Evolutionary conservation across 2,329 filamentous ascomycete species (phyloP).

Genomic region (Pseudocercospora vitis): DNA sequence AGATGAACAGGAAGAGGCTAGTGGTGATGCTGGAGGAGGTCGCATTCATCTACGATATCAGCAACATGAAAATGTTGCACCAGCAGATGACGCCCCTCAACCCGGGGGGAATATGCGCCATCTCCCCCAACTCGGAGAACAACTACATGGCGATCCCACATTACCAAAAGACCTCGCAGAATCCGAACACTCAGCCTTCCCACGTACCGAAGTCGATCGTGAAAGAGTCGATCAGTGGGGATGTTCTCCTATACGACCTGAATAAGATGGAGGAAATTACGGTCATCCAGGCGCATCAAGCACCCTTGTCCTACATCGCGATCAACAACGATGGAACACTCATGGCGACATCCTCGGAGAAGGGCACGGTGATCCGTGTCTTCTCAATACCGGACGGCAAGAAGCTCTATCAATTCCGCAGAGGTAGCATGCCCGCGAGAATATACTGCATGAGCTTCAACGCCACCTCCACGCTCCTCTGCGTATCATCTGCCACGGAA

Average conservation of each 20-base stretch:
- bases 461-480: slow-evolving; percentile 84
- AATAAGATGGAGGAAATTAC: slow-evolving; percentile 88
- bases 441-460: slow-evolving; percentile 99
- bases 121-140: slow-evolving; percentile 91
- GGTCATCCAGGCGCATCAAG: slow-evolving; percentile 90
- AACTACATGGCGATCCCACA: slow-evolving; percentile 94
- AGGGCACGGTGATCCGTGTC: slow-evolving; percentile 93
- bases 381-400: slow-evolving; percentile 88
- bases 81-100: slow-evolving; percentile 95
- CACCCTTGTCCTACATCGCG: slow-evolving; percentile 84
- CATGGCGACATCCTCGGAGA: slow-evolving; percentile 92
- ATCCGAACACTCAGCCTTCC: slow-evolving; percentile 57
- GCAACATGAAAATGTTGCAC: slow-evolving; percentile 93
- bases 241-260: slow-evolving; percentile 90
- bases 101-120: slow-evolving; percentile 78
- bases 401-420: slow-evolving; percentile 93
- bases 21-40: slow-evolving; percentile 93
- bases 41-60: slow-evolving; percentile 98
- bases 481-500: slow-evolving; percentile 93
- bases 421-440: slow-evolving; percentile 90
- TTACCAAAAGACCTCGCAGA: slow-evolving; percentile 58
- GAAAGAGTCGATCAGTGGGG: slow-evolving; percentile 72
- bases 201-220: slow-evolving; percentile 81
- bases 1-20: slow-evolving; percentile 88
- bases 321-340: slow-evolving; percentile 90